Conservation (phyloP, 148 eudicot genomes). For the Suaeda aralocaspica region DNA sequence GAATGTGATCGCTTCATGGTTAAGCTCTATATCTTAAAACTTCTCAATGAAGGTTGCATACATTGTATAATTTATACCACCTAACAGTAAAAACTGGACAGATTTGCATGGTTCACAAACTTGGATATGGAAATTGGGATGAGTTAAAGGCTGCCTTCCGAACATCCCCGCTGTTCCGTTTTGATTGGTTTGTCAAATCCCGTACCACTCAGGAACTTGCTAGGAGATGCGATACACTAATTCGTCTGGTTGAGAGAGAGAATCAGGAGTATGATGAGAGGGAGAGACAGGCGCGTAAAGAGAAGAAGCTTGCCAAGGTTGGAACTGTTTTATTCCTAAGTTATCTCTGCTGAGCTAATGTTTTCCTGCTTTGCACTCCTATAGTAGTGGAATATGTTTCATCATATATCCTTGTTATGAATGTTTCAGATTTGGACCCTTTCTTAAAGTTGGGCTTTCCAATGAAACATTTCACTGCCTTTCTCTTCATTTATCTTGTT, state of each 20-base stretch:
- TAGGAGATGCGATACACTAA: conserved; percentile 93
- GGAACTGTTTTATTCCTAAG: neutral
- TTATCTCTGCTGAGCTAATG: neutral
- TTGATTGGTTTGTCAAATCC: conserved; percentile 99
- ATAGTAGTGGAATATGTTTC: neutral
- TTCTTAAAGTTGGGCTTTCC: no score
- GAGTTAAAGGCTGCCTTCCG: conserved; percentile 98
- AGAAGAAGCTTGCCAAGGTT: conserved; percentile 96
- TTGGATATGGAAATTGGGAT: conserved; percentile 99
- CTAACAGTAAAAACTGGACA: conserved; percentile 22
- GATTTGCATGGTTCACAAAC: conserved; percentile 97
- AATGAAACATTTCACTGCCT: neutral
- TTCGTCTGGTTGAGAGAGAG: conserved; percentile 88
- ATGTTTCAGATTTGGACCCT: neutral
- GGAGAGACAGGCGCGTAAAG: conserved; percentile 98
- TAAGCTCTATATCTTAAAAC: conserved; percentile 5
- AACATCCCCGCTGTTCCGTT: conserved; percentile 81
- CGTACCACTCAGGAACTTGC: conserved; percentile 97
- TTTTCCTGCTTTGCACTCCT: neutral
- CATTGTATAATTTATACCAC: conserved; percentile 1
- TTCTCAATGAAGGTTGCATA: neutral
- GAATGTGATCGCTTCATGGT: conserved; percentile 99
- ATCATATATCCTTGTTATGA: neutral
- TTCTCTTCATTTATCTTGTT: neutral
- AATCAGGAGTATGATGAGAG: conserved; percentile 92